Percentiles rank a stretch among this genome's conserved stretches.
Conservation (phyloP, 163 green algal genomes). For the Chlorella variabilis region DNA sequence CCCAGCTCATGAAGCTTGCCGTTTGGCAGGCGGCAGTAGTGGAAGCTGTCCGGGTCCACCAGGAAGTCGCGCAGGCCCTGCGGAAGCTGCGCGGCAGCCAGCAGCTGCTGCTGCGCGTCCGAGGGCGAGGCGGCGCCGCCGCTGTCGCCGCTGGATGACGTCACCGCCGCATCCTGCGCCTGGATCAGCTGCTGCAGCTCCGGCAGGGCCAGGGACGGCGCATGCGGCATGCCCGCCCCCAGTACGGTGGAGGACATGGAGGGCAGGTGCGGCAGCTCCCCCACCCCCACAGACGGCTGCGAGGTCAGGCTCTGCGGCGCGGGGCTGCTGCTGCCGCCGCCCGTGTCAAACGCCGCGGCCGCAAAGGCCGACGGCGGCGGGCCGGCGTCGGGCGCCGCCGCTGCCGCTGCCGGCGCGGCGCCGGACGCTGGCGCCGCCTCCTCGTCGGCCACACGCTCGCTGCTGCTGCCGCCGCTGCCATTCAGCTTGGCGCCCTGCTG, state of each 20-base stretch:
- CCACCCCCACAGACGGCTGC: no score
- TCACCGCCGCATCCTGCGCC: not conserved
- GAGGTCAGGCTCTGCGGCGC: no score
- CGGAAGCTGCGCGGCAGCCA: not conserved
- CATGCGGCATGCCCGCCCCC: not conserved
- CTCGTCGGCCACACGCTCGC: no score
- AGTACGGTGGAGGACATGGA: no score
- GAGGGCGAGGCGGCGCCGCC: no score
- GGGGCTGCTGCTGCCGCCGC: no score
- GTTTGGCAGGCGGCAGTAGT: not conserved
- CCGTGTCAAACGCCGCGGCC: no score
- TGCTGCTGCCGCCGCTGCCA: not conserved
- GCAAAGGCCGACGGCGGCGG: no score
- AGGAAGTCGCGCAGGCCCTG: not conserved
- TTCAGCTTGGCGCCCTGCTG: no score
- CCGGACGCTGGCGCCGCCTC: not conserved
- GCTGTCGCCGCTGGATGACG: not conserved
- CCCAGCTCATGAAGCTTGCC: constrained; percentile 8
- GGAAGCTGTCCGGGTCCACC: not conserved
- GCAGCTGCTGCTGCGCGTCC: not conserved
- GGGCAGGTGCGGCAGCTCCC: no score
- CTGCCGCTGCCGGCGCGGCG: not conserved
- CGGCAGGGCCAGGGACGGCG: not conserved
- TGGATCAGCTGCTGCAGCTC: not conserved
- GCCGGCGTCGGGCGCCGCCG: not conserved